phyloP scores from a whole-genome alignment of 2,329 filamentous ascomycete genomes.

The Colletotrichum musae region DNA sequence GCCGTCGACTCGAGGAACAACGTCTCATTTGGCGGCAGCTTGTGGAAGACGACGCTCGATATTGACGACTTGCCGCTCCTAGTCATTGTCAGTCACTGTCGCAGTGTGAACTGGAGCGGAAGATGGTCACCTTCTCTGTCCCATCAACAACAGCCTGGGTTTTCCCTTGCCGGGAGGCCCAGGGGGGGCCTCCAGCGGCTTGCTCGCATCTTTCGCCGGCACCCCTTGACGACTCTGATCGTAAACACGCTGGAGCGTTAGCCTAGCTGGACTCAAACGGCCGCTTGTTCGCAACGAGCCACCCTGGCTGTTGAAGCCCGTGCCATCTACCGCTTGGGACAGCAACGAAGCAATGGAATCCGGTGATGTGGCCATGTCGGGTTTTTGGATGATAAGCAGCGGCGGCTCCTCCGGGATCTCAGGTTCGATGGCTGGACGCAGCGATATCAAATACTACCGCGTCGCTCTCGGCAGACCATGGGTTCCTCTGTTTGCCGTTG shows the following conservation, averaged over 20 bases:
- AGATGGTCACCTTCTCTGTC: conserved; percentile 83
- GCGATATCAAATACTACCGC: neutral
- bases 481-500: conserved; percentile 45
- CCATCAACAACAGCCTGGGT: conserved; percentile 93
- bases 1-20: conserved; percentile 96
- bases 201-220: conserved; percentile 63
- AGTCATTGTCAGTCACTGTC: conserved; percentile 7
- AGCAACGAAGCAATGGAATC: conserved; percentile 28
- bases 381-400: neutral
- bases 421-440: neutral
- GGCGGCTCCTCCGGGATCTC: too few relatives aligned
- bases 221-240: conserved; percentile 71
- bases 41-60: conserved; percentile 99
- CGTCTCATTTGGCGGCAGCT: conserved; percentile 95
- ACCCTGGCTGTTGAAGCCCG: conserved; percentile 39
- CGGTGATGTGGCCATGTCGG: conserved; percentile 22
- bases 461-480: neutral
- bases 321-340: conserved; percentile 40
- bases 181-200: conserved; percentile 60
- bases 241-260: conserved; percentile 74
- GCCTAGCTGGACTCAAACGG: conserved; percentile 69
- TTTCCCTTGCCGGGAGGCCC: conserved; percentile 74
- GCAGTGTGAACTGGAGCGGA: too few relatives aligned
- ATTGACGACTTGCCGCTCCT: conserved; percentile 99
- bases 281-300: conserved; percentile 51